Base-by-base conservation (phyloP, 2,329 filamentous ascomycete genomes). In the Cladorrhinum sp. region DNA sequence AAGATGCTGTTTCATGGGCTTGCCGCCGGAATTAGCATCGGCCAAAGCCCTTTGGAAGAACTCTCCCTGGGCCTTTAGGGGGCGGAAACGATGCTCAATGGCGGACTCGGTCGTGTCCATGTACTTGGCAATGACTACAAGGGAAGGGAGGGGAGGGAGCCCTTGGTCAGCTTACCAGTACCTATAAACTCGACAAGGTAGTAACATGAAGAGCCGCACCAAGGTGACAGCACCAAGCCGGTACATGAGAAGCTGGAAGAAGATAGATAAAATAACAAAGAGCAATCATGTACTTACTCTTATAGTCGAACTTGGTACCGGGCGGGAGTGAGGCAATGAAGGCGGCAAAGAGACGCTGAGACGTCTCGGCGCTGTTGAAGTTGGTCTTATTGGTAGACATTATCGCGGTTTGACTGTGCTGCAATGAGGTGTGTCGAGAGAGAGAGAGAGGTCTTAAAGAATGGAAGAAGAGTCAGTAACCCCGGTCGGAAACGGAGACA, bases 291-390 rank as follows among this genome's bases (percentile, higher is more conserved):
- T 8, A 30, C 82, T 75, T 79, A 88, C 86, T 84, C 68, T 81
- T 83, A 71, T 83, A 87, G 70, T 88, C 84, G 57, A 86, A 80
- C 63, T 81, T 84, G 0, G 82, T 68, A 6, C 30, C 50, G 0
- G 76, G 75, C 0, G 80, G 80, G 58, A 83, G 79, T 2, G 84
- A 82, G 0, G 85, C 86, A 0, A 88, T 74, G 23, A 88, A 80
- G 4, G 86, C 85, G 1, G 84, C 81, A 2, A 88, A 76, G 36
- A 88, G 80, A 51, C 86, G 84, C 20, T 80, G 79, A 65, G 85
- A 83, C 0, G 82, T 77, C 71, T 88, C 85, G 69, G 85, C 86
- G 1, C 77, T 79, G 64, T 81, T 82, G 74, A 86, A 88, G 66
- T 85, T 86, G 14, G 82, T 77, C n/a, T 52, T 58, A 24, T 52